Conservation (phyloP, 1,284 basidiomycete species). For the Trametes hirsuta region DNA sequence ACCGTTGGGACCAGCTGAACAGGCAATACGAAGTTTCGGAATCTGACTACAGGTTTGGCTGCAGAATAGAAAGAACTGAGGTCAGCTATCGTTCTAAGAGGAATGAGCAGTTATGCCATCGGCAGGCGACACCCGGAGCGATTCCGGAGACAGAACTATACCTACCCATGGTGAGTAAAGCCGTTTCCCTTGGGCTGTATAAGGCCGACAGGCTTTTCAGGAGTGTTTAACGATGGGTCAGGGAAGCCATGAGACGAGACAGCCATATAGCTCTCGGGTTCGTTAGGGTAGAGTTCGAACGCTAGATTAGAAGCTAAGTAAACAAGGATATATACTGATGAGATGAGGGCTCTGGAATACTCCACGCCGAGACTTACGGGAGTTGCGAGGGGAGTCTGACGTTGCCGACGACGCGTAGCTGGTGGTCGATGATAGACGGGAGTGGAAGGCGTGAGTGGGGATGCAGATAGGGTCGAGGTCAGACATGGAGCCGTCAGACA, state of each 20-base stretch:
- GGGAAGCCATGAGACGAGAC: constrained; percentile 51
- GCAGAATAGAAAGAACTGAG: constrained; percentile 14
- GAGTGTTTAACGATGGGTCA: constrained; percentile 39
- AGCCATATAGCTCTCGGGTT: constrained; percentile 50
- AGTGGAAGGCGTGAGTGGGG: constrained; percentile 56
- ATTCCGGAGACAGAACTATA: constrained; percentile 21
- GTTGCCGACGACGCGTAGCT: constrained; percentile 60
- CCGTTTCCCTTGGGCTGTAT: constrained; percentile 62
- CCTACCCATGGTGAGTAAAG: constrained; percentile 76
- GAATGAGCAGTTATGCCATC: background rate
- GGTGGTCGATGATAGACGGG: constrained; percentile 66
- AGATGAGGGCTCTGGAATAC: constrained; percentile 9
- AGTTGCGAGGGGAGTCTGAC: constrained; percentile 42
- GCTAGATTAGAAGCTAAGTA: constrained; percentile 58
- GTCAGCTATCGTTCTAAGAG: constrained; percentile 23
- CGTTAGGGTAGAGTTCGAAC: constrained; percentile 62
- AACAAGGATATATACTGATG: constrained; percentile 18
- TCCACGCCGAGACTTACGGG: constrained; percentile 36
- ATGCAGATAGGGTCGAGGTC: constrained; percentile 58
- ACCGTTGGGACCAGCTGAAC: constrained; percentile 39
- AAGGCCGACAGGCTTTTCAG: constrained; percentile 54
- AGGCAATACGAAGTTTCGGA: constrained; percentile 54
- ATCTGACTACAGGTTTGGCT: constrained; percentile 76
- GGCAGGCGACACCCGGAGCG: no score
- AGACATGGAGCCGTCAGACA: constrained; percentile 59